phyloP scores from a whole-genome alignment of 495 filamentous ascomycete genomes.

The Bryoglossum gracile region DNA sequence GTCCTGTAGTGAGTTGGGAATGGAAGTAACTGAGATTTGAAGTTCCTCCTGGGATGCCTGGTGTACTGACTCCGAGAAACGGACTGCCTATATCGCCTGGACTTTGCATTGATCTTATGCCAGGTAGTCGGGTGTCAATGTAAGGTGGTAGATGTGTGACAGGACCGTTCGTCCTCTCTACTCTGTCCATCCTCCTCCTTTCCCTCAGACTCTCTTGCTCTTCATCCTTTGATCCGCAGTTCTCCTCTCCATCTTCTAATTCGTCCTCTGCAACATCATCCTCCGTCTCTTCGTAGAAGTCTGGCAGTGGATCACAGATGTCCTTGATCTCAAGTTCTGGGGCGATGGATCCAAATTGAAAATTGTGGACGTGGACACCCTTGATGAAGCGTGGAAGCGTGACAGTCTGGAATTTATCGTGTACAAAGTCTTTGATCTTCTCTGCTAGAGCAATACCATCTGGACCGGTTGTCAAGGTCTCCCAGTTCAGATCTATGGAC shows the following conservation, averaged over 20 bases:
- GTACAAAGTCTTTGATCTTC: slow-evolving; percentile 84
- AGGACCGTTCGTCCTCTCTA: slow-evolving; percentile 20
- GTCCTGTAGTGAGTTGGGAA: slow-evolving; percentile 66
- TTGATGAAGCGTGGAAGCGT: slow-evolving; percentile 92
- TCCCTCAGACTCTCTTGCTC: slow-evolving; percentile 37
- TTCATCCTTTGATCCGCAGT: slow-evolving; percentile 18
- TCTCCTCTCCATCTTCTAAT: slow-evolving; percentile 28
- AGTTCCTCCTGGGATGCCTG: slow-evolving; percentile 76
- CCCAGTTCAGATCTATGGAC: slow-evolving; percentile 98
- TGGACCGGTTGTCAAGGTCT: slow-evolving; percentile 78
- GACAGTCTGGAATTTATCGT: slow-evolving; percentile 89
- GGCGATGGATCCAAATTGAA: slow-evolving; percentile 78
- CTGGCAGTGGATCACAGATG: slow-evolving; percentile 87
- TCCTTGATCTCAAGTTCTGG: slow-evolving; percentile 91
- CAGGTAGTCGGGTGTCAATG: slow-evolving; percentile 21
- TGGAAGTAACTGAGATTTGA: slow-evolving; percentile 91
- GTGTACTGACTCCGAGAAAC: slow-evolving; percentile 60
- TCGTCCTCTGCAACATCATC: slow-evolving; percentile 42
- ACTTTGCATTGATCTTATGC: slow-evolving; percentile 21
- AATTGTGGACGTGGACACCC: slow-evolving; percentile 87
- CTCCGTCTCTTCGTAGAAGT: slow-evolving; percentile 90
- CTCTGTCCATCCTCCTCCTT: slow-evolving; percentile 34
- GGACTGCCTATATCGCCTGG: slow-evolving; percentile 50
- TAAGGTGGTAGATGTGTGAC: slow-evolving; percentile 14
- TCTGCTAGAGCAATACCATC: slow-evolving; percentile 79